Conservation (phyloP, 225 moss, liverwort and hornwort species). For the Marchantia polymorpha region DNA sequence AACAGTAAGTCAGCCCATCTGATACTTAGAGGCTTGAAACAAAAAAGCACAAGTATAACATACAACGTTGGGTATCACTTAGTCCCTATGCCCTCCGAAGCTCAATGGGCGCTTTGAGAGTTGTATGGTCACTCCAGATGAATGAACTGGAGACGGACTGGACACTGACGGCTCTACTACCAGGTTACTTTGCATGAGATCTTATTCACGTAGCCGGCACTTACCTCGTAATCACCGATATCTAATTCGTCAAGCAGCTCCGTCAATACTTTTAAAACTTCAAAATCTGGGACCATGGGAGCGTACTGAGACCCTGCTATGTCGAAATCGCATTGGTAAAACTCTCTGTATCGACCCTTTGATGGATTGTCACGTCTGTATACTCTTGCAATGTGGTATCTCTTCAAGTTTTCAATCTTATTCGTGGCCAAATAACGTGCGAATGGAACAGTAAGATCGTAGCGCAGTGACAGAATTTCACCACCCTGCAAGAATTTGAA, state of each 20-base stretch:
- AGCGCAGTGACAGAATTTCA: slow-evolving; percentile 48
- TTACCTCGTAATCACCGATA: slow-evolving; percentile 54
- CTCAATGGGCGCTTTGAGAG: too few relatives aligned
- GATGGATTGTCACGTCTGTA: slow-evolving; percentile 60
- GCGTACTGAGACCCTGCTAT: slow-evolving; percentile 45
- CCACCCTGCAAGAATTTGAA: slow-evolving; percentile 35
- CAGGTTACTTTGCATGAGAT: not conserved
- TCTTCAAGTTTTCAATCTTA: slow-evolving; percentile 45
- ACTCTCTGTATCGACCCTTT: slow-evolving; percentile 56
- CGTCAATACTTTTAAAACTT: slow-evolving; percentile 55
- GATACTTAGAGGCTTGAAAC: not conserved
- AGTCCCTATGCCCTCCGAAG: not conserved
- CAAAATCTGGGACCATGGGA: slow-evolving; percentile 53
- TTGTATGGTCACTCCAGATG: not conserved
- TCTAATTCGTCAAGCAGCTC: slow-evolving; percentile 51
- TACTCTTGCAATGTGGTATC: slow-evolving; percentile 57
- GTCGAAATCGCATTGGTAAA: slow-evolving; percentile 60
- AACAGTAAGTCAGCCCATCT: not conserved
- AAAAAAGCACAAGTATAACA: not conserved
- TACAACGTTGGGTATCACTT: too few relatives aligned
- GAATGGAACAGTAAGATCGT: slow-evolving; percentile 56
- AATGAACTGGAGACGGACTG: not conserved
- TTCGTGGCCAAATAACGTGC: slow-evolving; percentile 50
- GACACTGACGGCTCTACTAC: not conserved
- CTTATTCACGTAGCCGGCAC: not conserved